Percentiles rank a stretch among this genome's conserved stretches.
phyloP scores from a whole-genome alignment of 176 grass and related monocot species.

The Puccinellia tenuiflora region DNA sequence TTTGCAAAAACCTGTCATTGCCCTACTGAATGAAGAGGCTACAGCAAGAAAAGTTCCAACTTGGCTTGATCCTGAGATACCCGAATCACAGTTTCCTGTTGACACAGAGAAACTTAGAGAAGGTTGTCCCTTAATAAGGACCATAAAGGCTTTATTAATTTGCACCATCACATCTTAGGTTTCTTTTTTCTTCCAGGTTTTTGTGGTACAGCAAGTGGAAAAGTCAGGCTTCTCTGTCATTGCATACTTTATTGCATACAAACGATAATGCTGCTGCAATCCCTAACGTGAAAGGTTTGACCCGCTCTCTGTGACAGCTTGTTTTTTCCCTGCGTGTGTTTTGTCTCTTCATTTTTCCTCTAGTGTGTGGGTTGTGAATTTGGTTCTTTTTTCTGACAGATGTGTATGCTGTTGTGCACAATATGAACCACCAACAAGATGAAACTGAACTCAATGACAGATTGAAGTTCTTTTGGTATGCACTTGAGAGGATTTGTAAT shows the following conservation, averaged over 20 bases:
- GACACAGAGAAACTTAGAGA: constrained; percentile 48
- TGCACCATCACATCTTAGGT: constrained; percentile 2
- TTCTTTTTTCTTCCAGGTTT: constrained; percentile 49
- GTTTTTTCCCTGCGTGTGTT: background rate
- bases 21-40: constrained; percentile 53
- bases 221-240: constrained; percentile 41
- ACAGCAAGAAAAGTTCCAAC: constrained; percentile 49
- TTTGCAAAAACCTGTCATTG: constrained; percentile 62
- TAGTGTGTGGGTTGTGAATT: no score
- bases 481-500: constrained; percentile 64
- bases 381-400: constrained; percentile 18
- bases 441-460: constrained; percentile 27
- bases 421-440: constrained; percentile 18
- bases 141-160: background rate
- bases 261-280: constrained; percentile 21
- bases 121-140: constrained; percentile 45
- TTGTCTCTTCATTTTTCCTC: background rate
- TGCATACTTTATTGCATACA: constrained; percentile 28
- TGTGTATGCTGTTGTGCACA: constrained; percentile 17
- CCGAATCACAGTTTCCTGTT: constrained; percentile 66
- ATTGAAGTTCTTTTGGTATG: constrained; percentile 60
- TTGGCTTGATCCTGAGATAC: constrained; percentile 73
- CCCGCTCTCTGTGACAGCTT: background rate
- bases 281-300: constrained; percentile 45
- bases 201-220: constrained; percentile 64